Base-by-base conservation (phyloP, 192 early-diverging fungal species). In the Allomyces javanicus region DNA sequence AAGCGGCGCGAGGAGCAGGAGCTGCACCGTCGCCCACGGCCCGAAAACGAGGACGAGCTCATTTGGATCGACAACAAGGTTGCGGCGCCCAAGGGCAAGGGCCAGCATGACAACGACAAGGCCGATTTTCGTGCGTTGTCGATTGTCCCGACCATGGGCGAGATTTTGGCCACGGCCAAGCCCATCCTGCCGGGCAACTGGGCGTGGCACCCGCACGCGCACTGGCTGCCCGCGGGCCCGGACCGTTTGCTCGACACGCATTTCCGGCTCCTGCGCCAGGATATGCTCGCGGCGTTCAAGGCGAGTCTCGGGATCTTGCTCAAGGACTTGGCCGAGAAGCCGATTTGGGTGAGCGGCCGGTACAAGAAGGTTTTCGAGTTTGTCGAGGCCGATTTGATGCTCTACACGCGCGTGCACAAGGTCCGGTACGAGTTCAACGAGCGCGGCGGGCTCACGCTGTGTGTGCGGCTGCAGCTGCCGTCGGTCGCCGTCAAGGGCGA, bases 261-360 rank as follows among this genome's bases (percentile, higher is more conserved):
- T 62, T 86, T 84, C 64, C 79, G 82, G 1, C 67, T 86, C 3
- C 72, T 83, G 23, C 69, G 84, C 19, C 83, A 86, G 63, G 84
- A 86, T 24, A 71, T 83, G 69, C 63, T 84, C 33, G 65, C 68
- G 17, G 64, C 83, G 43, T 22, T 85, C 1, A 67, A 76, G 0
- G 65, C 62, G 10, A 76, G 82, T 6, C 66, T 85, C 14, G 45
- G 27, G n/a, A 67, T 67, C 43, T 82, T 83, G 66, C 25, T 83
- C 9, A 11, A 40, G 0, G 67, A 63, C 14, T 65, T 77, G 3
- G 33, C 33, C 33, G 33, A 40, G 33, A 40, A 40, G 33, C 33
- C 33, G 33, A 40, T 40, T 40, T 40, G 33, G 33, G 33, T 40
- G 33, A 40, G 33, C 33, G 33, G 33, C 33, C 33, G 33, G 33